Evolutionary conservation across 1,284 basidiomycete genomes (phyloP).

Genomic region (Pulveroboletus sp.): DNA sequence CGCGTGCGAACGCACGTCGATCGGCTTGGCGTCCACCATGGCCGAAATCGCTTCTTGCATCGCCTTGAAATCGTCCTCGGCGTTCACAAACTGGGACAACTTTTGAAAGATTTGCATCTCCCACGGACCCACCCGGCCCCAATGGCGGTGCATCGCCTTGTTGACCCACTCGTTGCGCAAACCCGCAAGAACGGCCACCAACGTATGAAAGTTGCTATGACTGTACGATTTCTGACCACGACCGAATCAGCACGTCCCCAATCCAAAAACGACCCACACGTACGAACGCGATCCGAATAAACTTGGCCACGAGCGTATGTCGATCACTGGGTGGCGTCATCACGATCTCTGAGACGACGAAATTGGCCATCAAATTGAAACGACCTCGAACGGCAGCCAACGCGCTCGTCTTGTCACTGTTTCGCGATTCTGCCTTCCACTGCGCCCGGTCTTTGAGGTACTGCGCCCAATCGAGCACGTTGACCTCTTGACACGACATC

Average conservation of each 20-base stretch:
- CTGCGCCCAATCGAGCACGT: slow-evolving; percentile 81
- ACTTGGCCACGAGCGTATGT: slow-evolving; percentile 69
- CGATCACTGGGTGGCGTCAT: slow-evolving; percentile 69
- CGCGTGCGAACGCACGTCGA: slow-evolving; percentile 51
- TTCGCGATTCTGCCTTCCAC: slow-evolving; percentile 64
- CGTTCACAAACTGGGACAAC: slow-evolving; percentile 69
- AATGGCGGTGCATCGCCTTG: slow-evolving; percentile 66
- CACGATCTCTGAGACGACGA: slow-evolving; percentile 79
- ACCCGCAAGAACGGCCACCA: slow-evolving; percentile 82
- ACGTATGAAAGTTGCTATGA: slow-evolving; percentile 77
- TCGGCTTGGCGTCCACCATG: slow-evolving; percentile 63
- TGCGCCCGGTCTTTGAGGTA: slow-evolving; percentile 77
- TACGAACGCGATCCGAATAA: slow-evolving; percentile 87
- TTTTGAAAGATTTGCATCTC: slow-evolving; percentile 79
- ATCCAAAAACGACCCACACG: slow-evolving; percentile 33
- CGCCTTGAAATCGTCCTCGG: slow-evolving; percentile 72
- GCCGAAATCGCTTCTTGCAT: slow-evolving; percentile 68
- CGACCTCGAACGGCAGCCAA: slow-evolving; percentile 79
- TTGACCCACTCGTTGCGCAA: slow-evolving; percentile 74
- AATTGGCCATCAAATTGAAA: slow-evolving; percentile 86
- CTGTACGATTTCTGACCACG: slow-evolving; percentile 77
- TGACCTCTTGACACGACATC: slow-evolving; percentile 60
- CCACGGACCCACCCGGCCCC: slow-evolving; percentile 69
- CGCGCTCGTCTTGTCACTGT: slow-evolving; percentile 63
- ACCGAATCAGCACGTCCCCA: slow-evolving; percentile 4